Conservation (phyloP, 164 flowering plant genomes). For the Magnolia kwangsiensis region DNA sequence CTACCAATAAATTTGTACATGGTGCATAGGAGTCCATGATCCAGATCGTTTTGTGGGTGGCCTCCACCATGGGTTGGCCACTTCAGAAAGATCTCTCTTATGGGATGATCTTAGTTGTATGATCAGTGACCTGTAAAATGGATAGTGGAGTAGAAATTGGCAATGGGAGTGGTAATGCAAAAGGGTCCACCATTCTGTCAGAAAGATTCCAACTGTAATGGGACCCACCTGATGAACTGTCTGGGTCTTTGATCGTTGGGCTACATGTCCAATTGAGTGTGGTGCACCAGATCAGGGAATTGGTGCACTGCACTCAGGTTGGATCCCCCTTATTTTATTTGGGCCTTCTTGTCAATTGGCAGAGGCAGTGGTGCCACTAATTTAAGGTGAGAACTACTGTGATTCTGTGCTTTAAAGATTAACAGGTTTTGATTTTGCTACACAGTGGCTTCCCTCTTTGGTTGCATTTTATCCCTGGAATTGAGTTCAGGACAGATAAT, state of each 20-base stretch:
- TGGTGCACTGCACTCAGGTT: background rate
- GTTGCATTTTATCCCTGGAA: conserved; percentile 92
- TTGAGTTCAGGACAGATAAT: conserved; percentile 79
- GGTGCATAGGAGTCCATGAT: background rate
- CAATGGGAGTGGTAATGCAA: too few species aligned
- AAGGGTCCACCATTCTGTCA: too few species aligned
- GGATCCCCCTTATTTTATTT: background rate
- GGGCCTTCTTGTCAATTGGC: background rate
- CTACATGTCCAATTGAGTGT: background rate
- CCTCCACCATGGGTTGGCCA: background rate
- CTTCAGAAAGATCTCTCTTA: too few species aligned
- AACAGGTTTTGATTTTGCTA: conserved; percentile 1
- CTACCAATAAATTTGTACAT: background rate
- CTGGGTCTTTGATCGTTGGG: background rate
- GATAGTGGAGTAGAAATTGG: too few species aligned
- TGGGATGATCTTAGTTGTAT: too few species aligned
- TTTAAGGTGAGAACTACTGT: background rate
- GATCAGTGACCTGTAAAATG: too few species aligned
- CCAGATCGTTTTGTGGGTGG: background rate
- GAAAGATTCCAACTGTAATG: too few species aligned
- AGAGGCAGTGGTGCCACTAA: background rate
- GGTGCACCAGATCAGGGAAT: background rate
- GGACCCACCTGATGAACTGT: background rate
- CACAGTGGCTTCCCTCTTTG: conserved; percentile 98
- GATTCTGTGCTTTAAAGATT: background rate